These are phyloP conservation scores for Darksidea phi DNA, from an alignment of 495 filamentous ascomycete genomes.

Conservation along the genomic window DNA sequence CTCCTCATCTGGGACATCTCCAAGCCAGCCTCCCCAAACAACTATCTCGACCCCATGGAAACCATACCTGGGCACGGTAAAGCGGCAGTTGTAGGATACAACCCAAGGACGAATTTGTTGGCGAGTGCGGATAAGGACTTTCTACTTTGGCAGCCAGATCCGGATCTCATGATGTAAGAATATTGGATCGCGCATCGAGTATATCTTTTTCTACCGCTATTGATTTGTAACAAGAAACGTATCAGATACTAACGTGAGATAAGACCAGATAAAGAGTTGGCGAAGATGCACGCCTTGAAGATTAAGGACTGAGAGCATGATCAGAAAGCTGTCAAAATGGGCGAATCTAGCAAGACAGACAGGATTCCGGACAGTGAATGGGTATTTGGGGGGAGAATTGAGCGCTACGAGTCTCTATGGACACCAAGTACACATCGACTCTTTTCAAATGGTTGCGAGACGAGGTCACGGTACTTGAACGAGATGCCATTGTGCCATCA, in stretches of 20 bases:
- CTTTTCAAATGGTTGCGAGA: too few relatives aligned
- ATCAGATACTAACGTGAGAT: background rate
- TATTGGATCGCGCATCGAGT: too few relatives aligned
- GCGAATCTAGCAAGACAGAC: background rate
- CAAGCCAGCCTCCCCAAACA: conserved; percentile 51
- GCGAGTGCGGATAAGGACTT: conserved; percentile 84
- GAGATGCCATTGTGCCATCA: too few relatives aligned
- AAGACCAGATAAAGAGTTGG: background rate
- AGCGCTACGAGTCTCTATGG: too few relatives aligned
- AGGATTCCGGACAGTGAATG: too few relatives aligned
- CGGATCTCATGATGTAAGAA: conserved; percentile 46
- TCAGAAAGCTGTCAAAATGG: background rate
- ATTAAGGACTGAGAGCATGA: background rate
- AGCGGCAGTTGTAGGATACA: conserved; percentile 77
- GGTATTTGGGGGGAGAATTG: too few relatives aligned
- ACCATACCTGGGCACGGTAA: conserved; percentile 65
- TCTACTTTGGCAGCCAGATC: conserved; percentile 86
- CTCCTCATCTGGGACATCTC: conserved; percentile 79
- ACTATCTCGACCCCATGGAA: conserved; percentile 62
- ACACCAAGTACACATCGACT: too few relatives aligned
- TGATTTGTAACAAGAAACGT: background rate
- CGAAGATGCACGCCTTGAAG: background rate
- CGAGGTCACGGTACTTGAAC: too few relatives aligned
- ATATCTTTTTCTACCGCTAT: too few relatives aligned
- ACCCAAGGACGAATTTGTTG: conserved; percentile 85